phyloP scores from a whole-genome alignment of 257 asterid genomes.

The Ehretia macrophylla region DNA sequence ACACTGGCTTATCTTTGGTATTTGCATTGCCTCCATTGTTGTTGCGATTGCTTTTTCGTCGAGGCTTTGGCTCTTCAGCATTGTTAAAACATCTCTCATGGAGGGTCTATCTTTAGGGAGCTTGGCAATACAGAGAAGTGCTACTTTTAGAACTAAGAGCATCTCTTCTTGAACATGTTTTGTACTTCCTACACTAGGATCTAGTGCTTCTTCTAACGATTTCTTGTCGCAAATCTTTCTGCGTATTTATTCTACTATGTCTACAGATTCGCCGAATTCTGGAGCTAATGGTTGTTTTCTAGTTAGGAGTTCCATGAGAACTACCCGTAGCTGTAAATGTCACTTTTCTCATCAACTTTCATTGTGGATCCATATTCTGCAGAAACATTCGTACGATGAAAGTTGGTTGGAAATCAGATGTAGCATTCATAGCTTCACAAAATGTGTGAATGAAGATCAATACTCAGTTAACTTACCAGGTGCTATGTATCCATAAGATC shows the following conservation, averaged over 20 bases:
- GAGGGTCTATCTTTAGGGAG: slow-evolving; percentile 52
- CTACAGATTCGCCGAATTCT: slow-evolving; percentile 27
- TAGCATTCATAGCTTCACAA: too few relatives aligned
- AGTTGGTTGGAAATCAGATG: too few relatives aligned
- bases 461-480: slow-evolving; percentile 38
- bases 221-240: slow-evolving; percentile 22
- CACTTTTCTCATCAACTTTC: slow-evolving; percentile 57
- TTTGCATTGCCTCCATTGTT: slow-evolving; percentile 13
- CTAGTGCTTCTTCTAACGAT: slow-evolving; percentile 36
- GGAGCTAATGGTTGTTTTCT: slow-evolving; percentile 46
- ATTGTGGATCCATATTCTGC: slow-evolving; percentile 58
- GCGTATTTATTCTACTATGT: slow-evolving; percentile 44
- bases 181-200: slow-evolving; percentile 28
- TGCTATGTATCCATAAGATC: slow-evolving; percentile 66
- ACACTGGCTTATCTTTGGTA: slow-evolving; percentile 32
- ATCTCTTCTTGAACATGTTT: slow-evolving; percentile 54
- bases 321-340: slow-evolving; percentile 59
- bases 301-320: slow-evolving; percentile 49
- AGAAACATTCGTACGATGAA: neutral
- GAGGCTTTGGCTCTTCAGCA: slow-evolving; percentile 56
- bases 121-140: slow-evolving; percentile 46
- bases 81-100: slow-evolving; percentile 50
- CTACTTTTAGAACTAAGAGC: slow-evolving; percentile 44
- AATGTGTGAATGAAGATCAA: neutral
- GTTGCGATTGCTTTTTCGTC: slow-evolving; percentile 42